Evolutionary conservation across 148 eudicot genomes (phyloP).

Genomic region (Tetragonia tetragonoides): DNA sequence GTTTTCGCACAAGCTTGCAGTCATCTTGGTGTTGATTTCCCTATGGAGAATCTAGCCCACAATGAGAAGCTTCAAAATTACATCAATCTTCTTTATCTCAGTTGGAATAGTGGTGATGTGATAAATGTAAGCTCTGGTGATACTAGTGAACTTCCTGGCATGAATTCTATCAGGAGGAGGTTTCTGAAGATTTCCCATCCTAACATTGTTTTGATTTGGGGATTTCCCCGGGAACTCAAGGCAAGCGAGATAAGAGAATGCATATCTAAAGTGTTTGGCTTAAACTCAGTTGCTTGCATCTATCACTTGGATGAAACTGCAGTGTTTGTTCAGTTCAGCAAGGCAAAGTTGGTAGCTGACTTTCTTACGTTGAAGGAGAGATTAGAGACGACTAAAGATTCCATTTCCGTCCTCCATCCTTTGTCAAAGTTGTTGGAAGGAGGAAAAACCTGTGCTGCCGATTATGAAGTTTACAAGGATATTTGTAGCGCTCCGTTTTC

Average conservation of each 20-base stretch:
- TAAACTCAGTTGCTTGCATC: conserved; percentile 50
- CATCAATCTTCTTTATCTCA: conserved; percentile 72
- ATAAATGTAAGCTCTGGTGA: conserved; percentile 69
- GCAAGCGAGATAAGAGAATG: conserved; percentile 55
- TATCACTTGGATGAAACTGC: conserved; percentile 73
- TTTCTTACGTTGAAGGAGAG: conserved; percentile 61
- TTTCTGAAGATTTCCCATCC: conserved; percentile 39
- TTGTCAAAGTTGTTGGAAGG: conserved; percentile 68
- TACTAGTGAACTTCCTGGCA: conserved; percentile 33
- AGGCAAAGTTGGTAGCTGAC: conserved; percentile 44
- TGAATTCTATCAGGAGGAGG: conserved; percentile 26
- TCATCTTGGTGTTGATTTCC: conserved; percentile 48
- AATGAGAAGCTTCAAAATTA: conserved; percentile 66
- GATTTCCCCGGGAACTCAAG: conserved; percentile 55
- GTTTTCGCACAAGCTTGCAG: conserved; percentile 79
- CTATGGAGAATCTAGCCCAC: conserved; percentile 31
- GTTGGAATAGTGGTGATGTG: conserved; percentile 76
- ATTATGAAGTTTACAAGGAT: conserved; percentile 69
- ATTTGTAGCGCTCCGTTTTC: conserved; percentile 75
- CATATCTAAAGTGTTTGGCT: conserved; percentile 66
- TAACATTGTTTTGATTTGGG: conserved; percentile 73
- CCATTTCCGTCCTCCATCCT: conserved; percentile 78
- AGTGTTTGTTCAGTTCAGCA: conserved; percentile 75
- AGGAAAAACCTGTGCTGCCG: conserved; percentile 64
- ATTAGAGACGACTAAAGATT: conserved; percentile 51